Evolutionary conservation across 164 flowering plant species (phyloP).

Genomic region (Vitis labrusca): DNA sequence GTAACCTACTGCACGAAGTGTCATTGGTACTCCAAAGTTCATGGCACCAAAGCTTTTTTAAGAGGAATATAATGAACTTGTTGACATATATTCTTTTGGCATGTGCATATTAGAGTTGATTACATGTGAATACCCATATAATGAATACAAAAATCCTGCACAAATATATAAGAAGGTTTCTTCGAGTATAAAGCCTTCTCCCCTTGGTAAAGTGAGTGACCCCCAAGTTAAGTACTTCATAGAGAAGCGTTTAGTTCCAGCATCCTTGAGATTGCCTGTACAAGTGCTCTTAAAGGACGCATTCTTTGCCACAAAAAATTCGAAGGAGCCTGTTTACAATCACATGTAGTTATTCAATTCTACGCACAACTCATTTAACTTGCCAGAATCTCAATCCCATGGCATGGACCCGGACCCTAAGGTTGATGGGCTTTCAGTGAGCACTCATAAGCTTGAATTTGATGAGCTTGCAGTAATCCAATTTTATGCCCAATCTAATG

Average conservation of each 20-base stretch:
- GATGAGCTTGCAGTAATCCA: no score
- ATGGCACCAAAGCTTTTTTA: no score
- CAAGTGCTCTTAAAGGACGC: constrained; percentile 64
- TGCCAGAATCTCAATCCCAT: constrained; percentile 26
- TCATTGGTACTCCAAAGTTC: constrained; percentile 48
- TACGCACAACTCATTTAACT: constrained; percentile 12
- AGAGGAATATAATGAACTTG: no score
- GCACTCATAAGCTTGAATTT: constrained; percentile 15
- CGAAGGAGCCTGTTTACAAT: constrained; percentile 22
- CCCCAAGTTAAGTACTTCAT: constrained; percentile 69
- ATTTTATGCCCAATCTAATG: constrained; percentile 5
- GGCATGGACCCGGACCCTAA: constrained; percentile 60
- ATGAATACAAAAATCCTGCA: constrained; percentile 66
- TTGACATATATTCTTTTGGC: constrained; percentile 22
- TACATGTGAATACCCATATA: constrained; percentile 72
- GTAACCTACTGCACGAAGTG: constrained; percentile 64
- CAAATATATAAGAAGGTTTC: constrained; percentile 70
- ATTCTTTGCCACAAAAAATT: constrained; percentile 19
- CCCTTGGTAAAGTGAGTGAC: constrained; percentile 61
- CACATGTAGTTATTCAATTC: constrained; percentile 23
- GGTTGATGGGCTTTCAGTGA: constrained; percentile 25
- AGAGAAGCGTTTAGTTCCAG: constrained; percentile 76
- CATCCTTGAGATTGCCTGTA: constrained; percentile 59
- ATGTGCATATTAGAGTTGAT: constrained; percentile 80
- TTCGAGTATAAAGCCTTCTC: constrained; percentile 34